Evolutionary conservation across 352 stramenopile species (phyloP).

Genomic region (Pythium phragmitis): DNA sequence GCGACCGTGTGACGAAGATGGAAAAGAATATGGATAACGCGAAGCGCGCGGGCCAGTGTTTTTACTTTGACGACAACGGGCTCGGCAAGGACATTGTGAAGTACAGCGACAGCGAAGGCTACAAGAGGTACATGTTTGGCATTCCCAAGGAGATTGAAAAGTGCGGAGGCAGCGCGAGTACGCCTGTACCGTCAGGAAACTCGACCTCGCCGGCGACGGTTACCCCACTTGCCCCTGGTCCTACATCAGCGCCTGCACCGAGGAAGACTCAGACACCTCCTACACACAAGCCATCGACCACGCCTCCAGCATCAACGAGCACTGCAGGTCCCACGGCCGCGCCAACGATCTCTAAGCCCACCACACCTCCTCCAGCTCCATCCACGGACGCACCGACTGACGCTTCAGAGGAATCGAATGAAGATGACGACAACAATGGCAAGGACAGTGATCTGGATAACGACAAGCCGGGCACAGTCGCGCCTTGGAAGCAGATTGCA

Average conservation of each 20-base stretch:
- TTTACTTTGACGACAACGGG: constrained; percentile 59
- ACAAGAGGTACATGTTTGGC: constrained; percentile 49
- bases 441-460: neutral
- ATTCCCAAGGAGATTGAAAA: constrained; percentile 41
- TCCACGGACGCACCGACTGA: neutral
- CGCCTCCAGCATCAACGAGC: neutral
- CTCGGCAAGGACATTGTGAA: constrained; percentile 45
- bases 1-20: constrained; percentile 51
- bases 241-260: neutral
- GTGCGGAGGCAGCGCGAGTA: constrained; percentile 33
- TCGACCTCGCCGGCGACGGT: neutral
- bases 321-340: neutral
- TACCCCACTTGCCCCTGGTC: neutral
- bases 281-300: neutral
- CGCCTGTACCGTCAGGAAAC: neutral
- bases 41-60: constrained; percentile 34
- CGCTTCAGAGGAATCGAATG: neutral
- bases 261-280: neutral
- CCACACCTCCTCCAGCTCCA: neutral
- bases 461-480: constrained; percentile 3
- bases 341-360: neutral
- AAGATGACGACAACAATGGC: neutral
- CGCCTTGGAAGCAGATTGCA: constrained; percentile 10
- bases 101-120: constrained; percentile 39
- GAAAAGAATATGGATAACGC: constrained; percentile 31